A percentile compares a stretch with the other conserved stretches of the same genome.
Conservation (phyloP, 306 rosid genomes). For the Vigna radiata region DNA sequence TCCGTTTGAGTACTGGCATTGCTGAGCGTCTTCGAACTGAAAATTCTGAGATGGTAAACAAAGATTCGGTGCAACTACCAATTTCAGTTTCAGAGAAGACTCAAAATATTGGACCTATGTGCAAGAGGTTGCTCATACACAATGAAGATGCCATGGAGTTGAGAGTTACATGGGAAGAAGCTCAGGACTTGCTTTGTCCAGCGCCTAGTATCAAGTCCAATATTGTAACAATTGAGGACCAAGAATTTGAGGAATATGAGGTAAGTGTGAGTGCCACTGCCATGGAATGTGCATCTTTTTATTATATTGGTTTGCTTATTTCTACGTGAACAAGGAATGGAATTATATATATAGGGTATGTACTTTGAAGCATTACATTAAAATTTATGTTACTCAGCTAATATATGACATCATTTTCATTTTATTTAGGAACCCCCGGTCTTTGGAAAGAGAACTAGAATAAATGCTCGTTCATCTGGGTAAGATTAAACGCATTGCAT, state of each 20-base stretch:
- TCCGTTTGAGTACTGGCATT: conserved; percentile 53
- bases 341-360: background rate
- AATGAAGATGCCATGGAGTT: conserved; percentile 84
- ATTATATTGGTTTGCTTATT: background rate
- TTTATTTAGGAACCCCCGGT: conserved; percentile 86
- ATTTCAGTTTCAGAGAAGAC: conserved; percentile 66
- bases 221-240: conserved; percentile 77
- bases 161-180: conserved; percentile 94
- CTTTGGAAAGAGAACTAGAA: conserved; percentile 75
- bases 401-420: conserved; percentile 49
- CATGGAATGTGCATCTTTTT: conserved; percentile 14
- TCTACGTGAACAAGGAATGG: too few species aligned
- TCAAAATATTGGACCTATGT: conserved; percentile 75
- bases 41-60: conserved; percentile 42
- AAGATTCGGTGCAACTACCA: conserved; percentile 56
- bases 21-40: conserved; percentile 51
- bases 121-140: conserved; percentile 75
- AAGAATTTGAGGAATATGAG: conserved; percentile 87
- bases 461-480: conserved; percentile 65
- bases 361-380: conserved; percentile 28
- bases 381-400: conserved; percentile 41
- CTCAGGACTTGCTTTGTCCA: conserved; percentile 90
- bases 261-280: conserved; percentile 58
- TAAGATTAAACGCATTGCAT: conserved; percentile 46
- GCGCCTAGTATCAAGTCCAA: conserved; percentile 75